phyloP scores from a whole-genome alignment of 2,329 filamentous ascomycete genomes.

The Fusarium miscanthi region DNA sequence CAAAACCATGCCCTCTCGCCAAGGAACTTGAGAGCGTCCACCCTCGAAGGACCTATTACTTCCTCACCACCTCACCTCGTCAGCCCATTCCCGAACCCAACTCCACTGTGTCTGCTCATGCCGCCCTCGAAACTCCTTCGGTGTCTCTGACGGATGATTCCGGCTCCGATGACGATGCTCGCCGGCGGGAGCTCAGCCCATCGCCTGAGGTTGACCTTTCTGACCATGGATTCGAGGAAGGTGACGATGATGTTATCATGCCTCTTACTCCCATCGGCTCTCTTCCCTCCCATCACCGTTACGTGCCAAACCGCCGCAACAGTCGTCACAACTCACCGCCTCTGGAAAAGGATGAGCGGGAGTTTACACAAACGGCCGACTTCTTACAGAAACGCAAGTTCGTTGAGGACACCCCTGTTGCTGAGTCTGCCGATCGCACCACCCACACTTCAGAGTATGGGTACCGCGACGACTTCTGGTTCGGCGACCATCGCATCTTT shows the following conservation, averaged over 20 bases:
- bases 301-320: conserved; percentile 53
- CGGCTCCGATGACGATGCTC: conserved; percentile 76
- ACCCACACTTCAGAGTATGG: conserved; percentile 49
- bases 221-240: conserved; percentile 84
- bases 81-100: conserved; percentile 75
- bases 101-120: conserved; percentile 45
- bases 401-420: conserved; percentile 53
- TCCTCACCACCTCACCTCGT: conserved; percentile 87
- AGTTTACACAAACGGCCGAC: conserved; percentile 95
- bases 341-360: conserved; percentile 92
- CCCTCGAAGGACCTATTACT: conserved; percentile 95
- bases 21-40: conserved; percentile 95
- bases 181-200: conserved; percentile 80
- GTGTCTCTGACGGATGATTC: conserved; percentile 69
- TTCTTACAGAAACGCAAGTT: conserved; percentile 78
- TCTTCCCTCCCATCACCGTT: conserved; percentile 63
- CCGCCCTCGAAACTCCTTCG: conserved; percentile 81
- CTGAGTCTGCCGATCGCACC: conserved; percentile 48
- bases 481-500: conserved; percentile 58
- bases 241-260: conserved; percentile 68
- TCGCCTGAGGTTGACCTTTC: conserved; percentile 95
- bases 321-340: conserved; percentile 83
- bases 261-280: conserved; percentile 73
- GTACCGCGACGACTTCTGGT: conserved; percentile 63
- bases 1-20: conserved; percentile 85